These are phyloP conservation scores for Leccinum holopus DNA, from an alignment of 1,284 basidiomycete species.

Conservation along the genomic window DNA sequence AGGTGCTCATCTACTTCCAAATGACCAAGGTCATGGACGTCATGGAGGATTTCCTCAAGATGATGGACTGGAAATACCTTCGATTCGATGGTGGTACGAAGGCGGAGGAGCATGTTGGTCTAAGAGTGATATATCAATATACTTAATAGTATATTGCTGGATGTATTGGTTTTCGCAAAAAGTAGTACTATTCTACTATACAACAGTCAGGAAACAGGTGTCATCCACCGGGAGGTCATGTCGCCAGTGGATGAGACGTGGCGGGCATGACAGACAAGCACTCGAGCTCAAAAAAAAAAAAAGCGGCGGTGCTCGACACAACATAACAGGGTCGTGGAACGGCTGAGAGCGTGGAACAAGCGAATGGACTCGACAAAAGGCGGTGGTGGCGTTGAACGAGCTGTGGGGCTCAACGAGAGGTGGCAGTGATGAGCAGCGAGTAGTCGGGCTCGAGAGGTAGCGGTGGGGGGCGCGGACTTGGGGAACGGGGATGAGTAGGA, in stretches of 20 bases:
- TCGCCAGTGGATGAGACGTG: no score
- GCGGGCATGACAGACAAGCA: neutral
- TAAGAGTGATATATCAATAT: no score
- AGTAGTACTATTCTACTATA: neutral
- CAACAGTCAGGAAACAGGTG: neutral
- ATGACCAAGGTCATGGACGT: slow-evolving; percentile 99
- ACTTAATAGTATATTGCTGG: neutral
- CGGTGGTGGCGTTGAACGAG: no score
- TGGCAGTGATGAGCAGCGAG: neutral
- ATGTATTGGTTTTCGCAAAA: neutral
- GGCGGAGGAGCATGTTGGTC: slow-evolving; percentile 92
- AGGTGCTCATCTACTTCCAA: slow-evolving; percentile 99
- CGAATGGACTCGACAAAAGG: no score
- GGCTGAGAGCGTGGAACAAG: no score
- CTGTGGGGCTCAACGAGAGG: neutral
- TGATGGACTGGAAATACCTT: slow-evolving; percentile 88
- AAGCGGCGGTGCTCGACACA: no score
- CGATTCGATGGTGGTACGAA: slow-evolving; percentile 98
- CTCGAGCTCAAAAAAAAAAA: neutral
- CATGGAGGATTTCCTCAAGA: slow-evolving; percentile 97
- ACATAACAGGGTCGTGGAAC: no score
- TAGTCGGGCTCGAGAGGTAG: neutral
- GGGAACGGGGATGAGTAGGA: no score
- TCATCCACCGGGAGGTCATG: neutral
- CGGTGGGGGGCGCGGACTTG: no score